These are phyloP conservation scores for Cyanidioschyzon merolae DNA, from an alignment of 23 red algal species.

Conservation along the genomic window DNA sequence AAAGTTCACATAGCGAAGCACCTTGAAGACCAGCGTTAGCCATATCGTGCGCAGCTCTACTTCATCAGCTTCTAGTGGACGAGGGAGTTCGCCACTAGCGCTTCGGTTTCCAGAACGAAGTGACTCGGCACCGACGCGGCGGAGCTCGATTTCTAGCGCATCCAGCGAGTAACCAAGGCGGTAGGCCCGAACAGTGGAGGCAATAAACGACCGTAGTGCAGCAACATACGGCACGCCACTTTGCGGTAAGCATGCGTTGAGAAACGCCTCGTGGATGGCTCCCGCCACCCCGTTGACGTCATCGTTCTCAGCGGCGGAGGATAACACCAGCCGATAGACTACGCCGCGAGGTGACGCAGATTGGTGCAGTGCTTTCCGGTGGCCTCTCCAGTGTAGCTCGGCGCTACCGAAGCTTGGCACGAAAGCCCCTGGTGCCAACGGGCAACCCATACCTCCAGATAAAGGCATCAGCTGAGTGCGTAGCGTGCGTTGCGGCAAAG, in stretches of 20 bases:
- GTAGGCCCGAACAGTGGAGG: background rate
- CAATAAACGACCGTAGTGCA: background rate
- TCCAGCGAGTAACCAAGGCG: slow-evolving; percentile 9
- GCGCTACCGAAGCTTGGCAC: no score
- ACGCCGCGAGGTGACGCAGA: no score
- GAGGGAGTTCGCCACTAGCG: background rate
- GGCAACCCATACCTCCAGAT: no score
- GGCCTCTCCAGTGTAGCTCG: no score
- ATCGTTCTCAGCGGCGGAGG: background rate
- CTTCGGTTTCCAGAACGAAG: background rate
- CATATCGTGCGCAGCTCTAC: slow-evolving; percentile 28
- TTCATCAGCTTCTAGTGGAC: slow-evolving; percentile 17
- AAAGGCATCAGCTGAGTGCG: no score
- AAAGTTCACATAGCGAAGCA: slow-evolving; percentile 9
- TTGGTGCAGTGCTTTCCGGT: no score
- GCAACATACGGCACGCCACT: slow-evolving; percentile 4
- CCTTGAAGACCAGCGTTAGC: slow-evolving; percentile 27
- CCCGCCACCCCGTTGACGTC: background rate
- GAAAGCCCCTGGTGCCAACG: no score
- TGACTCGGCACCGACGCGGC: background rate
- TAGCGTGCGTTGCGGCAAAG: no score
- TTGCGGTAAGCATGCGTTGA: background rate
- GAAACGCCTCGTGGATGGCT: background rate
- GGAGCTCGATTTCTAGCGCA: slow-evolving; percentile 1
- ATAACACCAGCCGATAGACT: no score